Base-by-base conservation (phyloP, 116 monocot genomes). In the Cymodocea nodosa region DNA sequence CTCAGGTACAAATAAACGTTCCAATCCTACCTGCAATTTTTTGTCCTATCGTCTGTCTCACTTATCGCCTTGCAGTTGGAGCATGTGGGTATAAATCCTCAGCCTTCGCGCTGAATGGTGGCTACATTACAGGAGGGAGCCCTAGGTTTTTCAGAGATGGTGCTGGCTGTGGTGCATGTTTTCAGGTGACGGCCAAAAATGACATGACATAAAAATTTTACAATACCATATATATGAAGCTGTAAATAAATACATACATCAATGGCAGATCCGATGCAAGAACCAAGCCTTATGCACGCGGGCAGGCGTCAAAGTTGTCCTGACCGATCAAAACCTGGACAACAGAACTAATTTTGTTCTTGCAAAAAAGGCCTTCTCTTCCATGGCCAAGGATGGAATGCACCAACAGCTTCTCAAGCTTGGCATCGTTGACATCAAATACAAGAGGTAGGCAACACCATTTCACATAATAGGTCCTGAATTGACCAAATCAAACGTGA, bases 391-490 rank as follows among this genome's bases (percentile, higher is more conserved):
- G 20, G 6, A 39, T 0, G 81, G 78, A 13, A 64, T 30, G 73
- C 64, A 30, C 35, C 59, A 25, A 15, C n/a, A 62, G 7, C 35
- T 85, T 36, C 58, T 54, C 53, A 51, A 20, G 6, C 70, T 70
- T 8, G 50, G 70, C 51, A 51, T 75, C 52, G 73, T 74, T 8
- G 73, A 85, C 53, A 68, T 81, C 49, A 78, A 81, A 37, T 78
- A 78, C 71, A 73, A 71, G 65, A 85, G 85, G 85, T 85, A 39
- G n/a, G n/a, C n/a, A n/a, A n/a, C n/a, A n/a, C n/a, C n/a, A n/a
- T n/a, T n/a, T n/a, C n/a, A n/a, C n/a, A n/a, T n/a, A n/a, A n/a
- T n/a, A n/a, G n/a, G n/a, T n/a, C n/a, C n/a, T n/a, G n/a, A n/a
- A n/a, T n/a, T n/a, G n/a, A n/a, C n/a, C n/a, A n/a, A n/a, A n/a